Evolutionary conservation across 2,329 filamentous ascomycete species (phyloP), one percentile per base, ranked within the genome.

Genomic region (Diaporthe ilicicola): DNA sequence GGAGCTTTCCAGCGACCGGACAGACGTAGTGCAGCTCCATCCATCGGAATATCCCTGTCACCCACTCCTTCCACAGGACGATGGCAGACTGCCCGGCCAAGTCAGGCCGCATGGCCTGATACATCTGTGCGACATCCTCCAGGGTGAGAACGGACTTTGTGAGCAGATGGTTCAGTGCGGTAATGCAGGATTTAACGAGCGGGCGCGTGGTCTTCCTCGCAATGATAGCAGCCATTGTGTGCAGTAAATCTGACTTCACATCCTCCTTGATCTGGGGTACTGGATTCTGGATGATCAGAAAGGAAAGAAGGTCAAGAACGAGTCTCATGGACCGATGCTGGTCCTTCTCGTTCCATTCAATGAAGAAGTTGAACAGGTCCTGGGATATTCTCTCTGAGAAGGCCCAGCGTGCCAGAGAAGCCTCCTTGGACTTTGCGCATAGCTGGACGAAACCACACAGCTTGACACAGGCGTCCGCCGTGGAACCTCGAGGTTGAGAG

Each of bases 101-200:
- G 6, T 71, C 73, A 19, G 75, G 74, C 61, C 80, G 77, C 10
- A 79, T 75, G 27, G 77, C 74, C 44, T 73, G 75, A 74, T 88
- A 89, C 29, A 80, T 82, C 19, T 76, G 75, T 13, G 81, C 78
- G 39, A 89, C 79, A 70, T 88, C 81, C 69, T 82, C 77, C 69
- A 87, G 75, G 75, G 81, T 82, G 32, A 92, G 80, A 15, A 91
- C 83, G 2, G 84, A 82, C 78, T 92, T 94, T 59, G 84, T 82
- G 4, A 94, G 77, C 70, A 94, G 87, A 75, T 91, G 87, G 59
- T 92, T 90, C 46, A 94, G 81, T 19, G 88, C 88, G 76, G 91
- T 90, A 72, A 94, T 87, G 8, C 91, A 89, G 44, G 92, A 92
- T 78, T 94, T 94, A 50, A 90, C 89, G 65, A 91, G 84, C 12